Evolutionary conservation across 371 early-diverging fungal genomes (phyloP), one percentile per base, ranked within the genome.

Genomic region (Rhizopus arrhizus): DNA sequence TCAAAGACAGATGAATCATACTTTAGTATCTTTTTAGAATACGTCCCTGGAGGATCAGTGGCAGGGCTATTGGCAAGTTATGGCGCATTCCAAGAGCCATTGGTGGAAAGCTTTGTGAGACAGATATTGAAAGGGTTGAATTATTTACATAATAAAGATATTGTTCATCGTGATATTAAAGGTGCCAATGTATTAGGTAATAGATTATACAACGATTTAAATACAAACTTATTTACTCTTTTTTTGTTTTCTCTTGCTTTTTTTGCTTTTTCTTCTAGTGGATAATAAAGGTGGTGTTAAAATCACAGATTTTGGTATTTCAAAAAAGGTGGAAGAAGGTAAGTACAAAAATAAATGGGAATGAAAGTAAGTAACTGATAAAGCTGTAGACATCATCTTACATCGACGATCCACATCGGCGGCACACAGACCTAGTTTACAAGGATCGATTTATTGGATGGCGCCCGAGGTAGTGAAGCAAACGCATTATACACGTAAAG

Each of bases 231-330:
- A 13, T 32, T 6, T 11, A 5, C 43, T 15, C 15, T 43, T 53
- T 22, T 29, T n/a, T 32, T 72, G 34, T 32, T 55, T 51, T n/a
- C 22, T 22, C 22, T 13, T 8, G 6, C 43, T 43, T 43, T n/a
- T 11, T n/a, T 53, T 22, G 29, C 11, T 22, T 72, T 45, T 34
- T 50, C 46, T 16, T 63, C 12, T 57, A 53, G 91, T 99, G 8
- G 96, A 97, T 75, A 88, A 89, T 64, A 86, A 92, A 53, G 96
- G 96, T 11, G 83, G 86, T 41, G 92, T 95, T 48, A 99, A 98
- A 78, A 98, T 99, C 38, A 91, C 96, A 3, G 99, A 99, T 74
- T 99, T 99, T 87, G 99, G 99, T 13, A 92, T 99, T 43, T 95
- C 98, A 4, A 98, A 99, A 75, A 94, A 95, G 64, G 85, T 92